Evolutionary conservation across 345 rosid genomes (phyloP), one percentile per base, ranked within the genome.

Genomic region (Aethionema arabicum): DNA sequence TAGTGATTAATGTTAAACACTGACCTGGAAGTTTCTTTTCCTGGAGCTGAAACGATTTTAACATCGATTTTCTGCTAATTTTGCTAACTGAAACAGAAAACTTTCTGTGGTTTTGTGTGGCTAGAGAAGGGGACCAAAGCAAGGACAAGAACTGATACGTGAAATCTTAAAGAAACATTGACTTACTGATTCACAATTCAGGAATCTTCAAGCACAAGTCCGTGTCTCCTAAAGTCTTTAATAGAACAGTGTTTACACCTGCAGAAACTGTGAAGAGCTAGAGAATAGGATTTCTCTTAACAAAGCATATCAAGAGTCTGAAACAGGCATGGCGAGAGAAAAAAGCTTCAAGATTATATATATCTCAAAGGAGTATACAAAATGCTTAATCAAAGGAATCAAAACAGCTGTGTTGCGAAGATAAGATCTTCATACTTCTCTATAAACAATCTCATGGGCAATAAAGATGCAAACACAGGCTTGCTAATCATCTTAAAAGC

Each of bases 171-270:
- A 29, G 14, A 59, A 16, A 16, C 53, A 10, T n/a, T 68, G 60
- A 67, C 66, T 51, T 52, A 32, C 44, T 59, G 14, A 51, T 42
- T 67, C 54, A 59, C 54, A 52, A 49, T 58, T 67, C 52, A 32
- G 35, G 52, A 67, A 58, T 58, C 48, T 58, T 67, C 45, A 41
- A 50, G 59, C 21, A 67, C 65, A 67, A 42, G 41, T 38, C 44
- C 65, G 33, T 50, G 59, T 58, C 57, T 32, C 51, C 37, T 40
- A 12, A 15, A 50, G 11, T 58, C 37, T 29, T 42, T 64, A 29
- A 13, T 44, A 35, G 29, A 36, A 27, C 29, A 44, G 53, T 43
- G 37, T 54, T 35, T 11, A 4, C 32, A 32, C 37, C 71, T 57
- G 43, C 46, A 44, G 44, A 65, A 43, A 64, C 52, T 8, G 29